These are phyloP conservation scores for Kluyveromyces nonfermentans DNA, from an alignment of 805 yeast species.

Conservation along the genomic window DNA sequence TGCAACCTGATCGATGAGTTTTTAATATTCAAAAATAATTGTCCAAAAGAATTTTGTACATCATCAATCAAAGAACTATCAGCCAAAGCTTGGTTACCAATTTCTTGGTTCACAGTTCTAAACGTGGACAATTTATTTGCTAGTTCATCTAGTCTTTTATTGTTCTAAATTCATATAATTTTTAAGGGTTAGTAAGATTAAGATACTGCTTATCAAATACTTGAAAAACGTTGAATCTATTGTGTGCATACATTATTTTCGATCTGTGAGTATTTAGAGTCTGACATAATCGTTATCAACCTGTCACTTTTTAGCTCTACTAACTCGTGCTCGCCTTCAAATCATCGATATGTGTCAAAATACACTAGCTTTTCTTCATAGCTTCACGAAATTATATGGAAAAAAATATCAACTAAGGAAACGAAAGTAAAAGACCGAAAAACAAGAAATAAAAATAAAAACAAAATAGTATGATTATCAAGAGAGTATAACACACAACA, in stretches of 20 bases:
- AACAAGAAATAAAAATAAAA: no score
- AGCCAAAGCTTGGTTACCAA: slow-evolving; percentile 53
- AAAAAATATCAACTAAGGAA: no score
- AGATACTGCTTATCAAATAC: not conserved
- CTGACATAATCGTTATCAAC: slow-evolving; percentile 18
- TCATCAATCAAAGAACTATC: slow-evolving; percentile 35
- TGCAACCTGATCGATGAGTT: slow-evolving; percentile 43
- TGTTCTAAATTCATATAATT: slow-evolving; percentile 36
- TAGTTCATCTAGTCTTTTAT: slow-evolving; percentile 49
- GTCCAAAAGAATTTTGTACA: slow-evolving; percentile 42
- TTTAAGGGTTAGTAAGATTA: not conserved
- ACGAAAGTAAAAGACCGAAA: no score
- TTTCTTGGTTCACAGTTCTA: slow-evolving; percentile 58
- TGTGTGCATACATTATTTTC: slow-evolving; percentile 20
- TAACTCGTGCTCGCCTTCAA: not conserved
- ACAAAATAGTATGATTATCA: no score
- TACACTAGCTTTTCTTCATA: no score
- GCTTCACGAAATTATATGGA: no score
- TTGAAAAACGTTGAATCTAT: not conserved
- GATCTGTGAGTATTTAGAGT: slow-evolving; percentile 24
- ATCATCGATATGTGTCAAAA: not conserved
- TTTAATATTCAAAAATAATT: slow-evolving; percentile 40
- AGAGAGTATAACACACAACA: no score
- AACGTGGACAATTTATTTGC: slow-evolving; percentile 59
- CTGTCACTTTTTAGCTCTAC: not conserved